Base-by-base conservation (phyloP, 2,329 filamentous ascomycete genomes). In the Dendryphion nanum region DNA sequence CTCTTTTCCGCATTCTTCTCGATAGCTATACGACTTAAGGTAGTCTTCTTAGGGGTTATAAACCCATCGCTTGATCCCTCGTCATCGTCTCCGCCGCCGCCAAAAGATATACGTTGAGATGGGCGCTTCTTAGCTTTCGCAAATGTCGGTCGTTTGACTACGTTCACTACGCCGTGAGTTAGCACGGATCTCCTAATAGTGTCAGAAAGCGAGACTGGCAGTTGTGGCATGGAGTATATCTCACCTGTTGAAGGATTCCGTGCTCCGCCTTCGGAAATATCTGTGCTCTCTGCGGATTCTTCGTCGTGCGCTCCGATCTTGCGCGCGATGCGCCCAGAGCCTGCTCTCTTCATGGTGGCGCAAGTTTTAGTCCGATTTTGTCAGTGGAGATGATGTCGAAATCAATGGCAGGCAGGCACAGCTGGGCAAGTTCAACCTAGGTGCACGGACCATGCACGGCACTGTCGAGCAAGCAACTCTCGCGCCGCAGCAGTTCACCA, bases 51-150 rank as follows among this genome's bases (percentile, higher is more conserved):
- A 0, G 82, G 78, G 0, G 78, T 79, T 26, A 81, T 74, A 0
- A 79, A 68, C 35, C 78, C 75, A 0, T 68, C 61, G n/a, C 68
- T 66, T 30, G 59, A 55, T 8, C 68, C 70, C 12, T 77, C 73
- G 26, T 74, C 72, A 32, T 77, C 76, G 5, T 74, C 78, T 16
- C 35, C 54, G 18, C 73, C 72, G 0, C 79, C 77, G 0, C 83
- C 87, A 61, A 95, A 94, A 0, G 89, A 94, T 16, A 94, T 74
- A 5, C 85, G 80, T 3, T 87, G 76, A 13, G 81, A 81, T 4
- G 85, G 83, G 57, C 87, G 88, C 63, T 89, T 91, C 41, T 82
- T 78, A 38, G 64, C 53, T 52, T 79, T 81, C n/a, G 61, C 61
- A 21, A 63, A 57, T 21, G 51, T 33, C n/a, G 78, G 77, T 48